Conservation (phyloP, 257 asterid species). For the Penstemon davidsonii region DNA sequence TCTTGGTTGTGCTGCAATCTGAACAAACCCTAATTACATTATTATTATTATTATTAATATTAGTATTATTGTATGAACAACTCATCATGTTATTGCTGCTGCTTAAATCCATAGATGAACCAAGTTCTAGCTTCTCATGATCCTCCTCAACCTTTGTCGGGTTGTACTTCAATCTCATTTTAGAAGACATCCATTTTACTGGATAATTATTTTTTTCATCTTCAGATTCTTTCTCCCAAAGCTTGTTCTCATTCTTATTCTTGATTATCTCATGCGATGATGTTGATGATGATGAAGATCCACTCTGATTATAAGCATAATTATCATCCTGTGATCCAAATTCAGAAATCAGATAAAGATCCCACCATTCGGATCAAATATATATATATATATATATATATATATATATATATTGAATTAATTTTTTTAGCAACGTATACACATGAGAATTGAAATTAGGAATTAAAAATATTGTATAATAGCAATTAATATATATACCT, state of each 20-base stretch:
- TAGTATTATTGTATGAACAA: constrained; percentile 45
- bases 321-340: constrained; percentile 30
- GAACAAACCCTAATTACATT: constrained; percentile 85
- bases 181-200: constrained; percentile 61
- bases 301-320: constrained; percentile 26
- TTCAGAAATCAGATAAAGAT: not conserved
- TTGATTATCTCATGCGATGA: too few relatives aligned
- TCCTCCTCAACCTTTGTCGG: constrained; percentile 33
- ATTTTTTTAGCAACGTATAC: not conserved
- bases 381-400: too few relatives aligned
- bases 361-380: not conserved
- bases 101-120: constrained; percentile 38
- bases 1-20: constrained; percentile 91
- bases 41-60: constrained; percentile 17
- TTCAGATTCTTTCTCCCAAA: constrained; percentile 41
- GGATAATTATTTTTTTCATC: constrained; percentile 11
- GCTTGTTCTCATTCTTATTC: constrained; percentile 37
- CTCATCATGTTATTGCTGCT: constrained; percentile 33
- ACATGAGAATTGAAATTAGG: not conserved
- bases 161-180: constrained; percentile 70
- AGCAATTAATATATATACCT: constrained; percentile 36
- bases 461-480: not conserved
- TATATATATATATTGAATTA: too few relatives aligned
- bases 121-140: constrained; percentile 34
- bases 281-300: constrained; percentile 35